Conservation (phyloP, 1,284 basidiomycete genomes). For the Golubevia sp. region DNA sequence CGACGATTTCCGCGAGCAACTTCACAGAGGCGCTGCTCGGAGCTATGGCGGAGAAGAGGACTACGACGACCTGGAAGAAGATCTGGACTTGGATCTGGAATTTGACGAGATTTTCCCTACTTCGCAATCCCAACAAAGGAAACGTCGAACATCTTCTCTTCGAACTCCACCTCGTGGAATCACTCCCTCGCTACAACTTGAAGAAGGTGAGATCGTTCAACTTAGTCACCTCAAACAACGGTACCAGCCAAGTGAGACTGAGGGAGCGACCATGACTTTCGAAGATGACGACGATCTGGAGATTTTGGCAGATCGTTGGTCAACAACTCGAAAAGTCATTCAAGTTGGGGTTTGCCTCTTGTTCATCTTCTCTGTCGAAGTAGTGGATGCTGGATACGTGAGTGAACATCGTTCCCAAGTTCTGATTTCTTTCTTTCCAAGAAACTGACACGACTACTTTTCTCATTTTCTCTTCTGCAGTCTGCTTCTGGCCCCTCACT, state of each 20-base stretch:
- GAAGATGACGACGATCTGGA: constrained; percentile 8
- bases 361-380: constrained; percentile 24
- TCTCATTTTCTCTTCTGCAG: neutral
- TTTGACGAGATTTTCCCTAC: neutral
- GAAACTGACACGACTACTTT: constrained; percentile 1
- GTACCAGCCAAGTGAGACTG: neutral
- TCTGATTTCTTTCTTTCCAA: constrained; percentile 10
- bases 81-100: neutral
- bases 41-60: constrained; percentile 16
- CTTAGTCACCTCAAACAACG: neutral
- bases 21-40: constrained; percentile 19
- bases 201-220: neutral
- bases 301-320: constrained; percentile 31
- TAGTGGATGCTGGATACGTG: constrained; percentile 28
- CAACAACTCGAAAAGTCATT: constrained; percentile 13
- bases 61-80: constrained; percentile 8
- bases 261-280: neutral
- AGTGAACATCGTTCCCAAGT: neutral
- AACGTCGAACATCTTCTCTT: neutral
- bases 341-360: constrained; percentile 21
- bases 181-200: neutral
- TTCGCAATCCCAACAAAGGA: neutral
- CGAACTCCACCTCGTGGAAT: neutral
- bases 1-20: constrained; percentile 5
- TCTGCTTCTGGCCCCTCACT: neutral